phyloP scores from a whole-genome alignment of 345 rosid species.

The Adansonia digitata region DNA sequence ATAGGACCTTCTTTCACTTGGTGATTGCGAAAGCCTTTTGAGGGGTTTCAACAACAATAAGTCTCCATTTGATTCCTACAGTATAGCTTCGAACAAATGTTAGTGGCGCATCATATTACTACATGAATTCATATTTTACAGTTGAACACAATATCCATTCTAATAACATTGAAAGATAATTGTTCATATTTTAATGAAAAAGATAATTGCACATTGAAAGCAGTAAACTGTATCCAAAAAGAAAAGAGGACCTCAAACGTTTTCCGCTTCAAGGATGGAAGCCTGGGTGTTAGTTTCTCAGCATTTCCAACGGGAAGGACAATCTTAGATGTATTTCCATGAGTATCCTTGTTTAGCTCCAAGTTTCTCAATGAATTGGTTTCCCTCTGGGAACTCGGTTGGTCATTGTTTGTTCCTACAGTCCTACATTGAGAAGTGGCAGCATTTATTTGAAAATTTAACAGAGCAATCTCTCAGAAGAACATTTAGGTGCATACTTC shows the following conservation, averaged over 20 bases:
- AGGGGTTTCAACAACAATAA: constrained; percentile 31
- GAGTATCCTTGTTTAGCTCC: constrained; percentile 30
- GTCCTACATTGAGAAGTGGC: constrained; percentile 37
- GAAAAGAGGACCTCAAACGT: constrained; percentile 43
- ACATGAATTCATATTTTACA: no score
- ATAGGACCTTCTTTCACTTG: constrained; percentile 56
- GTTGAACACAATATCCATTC: constrained; percentile 11
- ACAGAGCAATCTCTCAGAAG: neutral
- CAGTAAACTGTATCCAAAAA: neutral
- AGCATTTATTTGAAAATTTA: neutral
- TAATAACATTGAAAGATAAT: neutral
- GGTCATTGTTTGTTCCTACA: constrained; percentile 30
- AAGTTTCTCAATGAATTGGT: constrained; percentile 25
- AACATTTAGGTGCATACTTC: neutral
- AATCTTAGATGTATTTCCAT: constrained; percentile 20
- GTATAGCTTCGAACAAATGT: constrained; percentile 2
- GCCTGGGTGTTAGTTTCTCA: constrained; percentile 27
- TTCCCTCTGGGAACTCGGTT: constrained; percentile 29
- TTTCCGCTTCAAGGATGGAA: constrained; percentile 67
- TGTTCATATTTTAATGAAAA: neutral
- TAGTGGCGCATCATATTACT: neutral
- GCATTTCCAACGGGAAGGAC: constrained; percentile 26
- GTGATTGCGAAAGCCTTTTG: constrained; percentile 57
- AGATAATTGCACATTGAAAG: neutral
- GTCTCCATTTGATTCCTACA: constrained; percentile 46